Evolutionary conservation across 1,284 basidiomycete species (phyloP), one percentile per base, ranked within the genome.

Genomic region (Athelia psychrophila): DNA sequence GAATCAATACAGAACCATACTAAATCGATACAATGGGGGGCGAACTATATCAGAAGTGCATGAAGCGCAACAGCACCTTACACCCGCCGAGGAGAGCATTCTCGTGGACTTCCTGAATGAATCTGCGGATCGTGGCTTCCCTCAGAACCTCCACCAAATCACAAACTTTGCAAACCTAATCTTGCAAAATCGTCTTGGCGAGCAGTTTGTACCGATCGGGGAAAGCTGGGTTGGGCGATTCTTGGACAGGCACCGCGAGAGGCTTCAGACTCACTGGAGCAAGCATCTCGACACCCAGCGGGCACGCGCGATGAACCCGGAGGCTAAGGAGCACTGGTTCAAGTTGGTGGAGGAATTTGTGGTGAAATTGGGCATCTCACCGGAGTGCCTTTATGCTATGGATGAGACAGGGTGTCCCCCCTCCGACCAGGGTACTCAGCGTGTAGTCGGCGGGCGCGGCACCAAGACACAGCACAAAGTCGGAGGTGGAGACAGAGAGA

Each of bases 381-480:
- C 54, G 4, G 53, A 65, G 27, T 54, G 68, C 50, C 64, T 69
- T 8, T 70, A 67, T 49, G 62, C 61, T 12, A 69, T 71, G 66
- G 70, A 73, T 51, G 64, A 73, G 56, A 66, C 59, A 49, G 63
- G 69, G 3, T 65, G 68, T 54, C 62, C 56, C 8, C 53, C 57
- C 5, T 55, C 57, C 2, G 49, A 63, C 35, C 45, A 49, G 30
- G 60, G 60, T 1, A 60, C 47, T 12, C 56, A 68, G 15, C 36
- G 57, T 10, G 68, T 70, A 1, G n/a, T n/a, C n/a, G 66, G 64
- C 5, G 44, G 33, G 8, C 27, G 50, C 12, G 65, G 66, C 2
- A 60, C 59, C 16, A 70, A 71, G 36, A 59, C 52, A 1, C 69
- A 72, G 55, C 63, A 69, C 46, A 59, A 61, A 33, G 51, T 51